phyloP scores from a whole-genome alignment of 2,329 filamentous ascomycete species.

The Fusarium albosuccineum region DNA sequence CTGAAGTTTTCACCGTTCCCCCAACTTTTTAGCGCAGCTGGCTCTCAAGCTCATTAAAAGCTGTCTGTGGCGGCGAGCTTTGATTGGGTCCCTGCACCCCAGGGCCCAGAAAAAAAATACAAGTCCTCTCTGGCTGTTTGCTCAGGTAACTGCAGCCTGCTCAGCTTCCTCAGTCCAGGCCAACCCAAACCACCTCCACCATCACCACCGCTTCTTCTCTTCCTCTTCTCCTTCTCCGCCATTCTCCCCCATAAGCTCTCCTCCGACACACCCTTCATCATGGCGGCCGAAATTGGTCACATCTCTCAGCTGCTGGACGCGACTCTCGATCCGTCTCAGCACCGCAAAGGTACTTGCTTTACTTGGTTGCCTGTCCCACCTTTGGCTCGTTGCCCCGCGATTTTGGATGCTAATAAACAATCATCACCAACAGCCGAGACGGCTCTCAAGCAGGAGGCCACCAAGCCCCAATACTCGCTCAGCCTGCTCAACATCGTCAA shows the following conservation, averaged over 20 bases:
- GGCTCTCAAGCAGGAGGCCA: slow-evolving; percentile 82
- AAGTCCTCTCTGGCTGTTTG: slow-evolving; percentile 31
- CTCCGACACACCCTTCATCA: slow-evolving; percentile 52
- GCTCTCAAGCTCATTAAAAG: slow-evolving; percentile 25
- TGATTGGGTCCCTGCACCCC: slow-evolving; percentile 24
- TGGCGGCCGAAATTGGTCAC: slow-evolving; percentile 68
- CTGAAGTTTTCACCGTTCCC: slow-evolving; percentile 7
- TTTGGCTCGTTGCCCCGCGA: slow-evolving; percentile 45
- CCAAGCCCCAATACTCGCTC: slow-evolving; percentile 88
- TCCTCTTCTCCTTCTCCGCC: slow-evolving; percentile 33
- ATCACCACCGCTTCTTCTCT: slow-evolving; percentile 40
- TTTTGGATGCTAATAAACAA: slow-evolving; percentile 54
- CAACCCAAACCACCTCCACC: slow-evolving; percentile 34
- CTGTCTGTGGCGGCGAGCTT: slow-evolving; percentile 8
- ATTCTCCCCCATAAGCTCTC: slow-evolving; percentile 17
- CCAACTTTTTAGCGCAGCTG: slow-evolving; percentile 15
- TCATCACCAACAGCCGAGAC: slow-evolving; percentile 75
- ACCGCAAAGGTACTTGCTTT: slow-evolving; percentile 81
- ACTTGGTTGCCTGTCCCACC: slow-evolving; percentile 40
- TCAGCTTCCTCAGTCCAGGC: slow-evolving; percentile 22
- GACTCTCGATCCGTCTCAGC: slow-evolving; percentile 87
- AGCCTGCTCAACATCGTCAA: slow-evolving; percentile 91
- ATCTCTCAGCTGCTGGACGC: slow-evolving; percentile 89
- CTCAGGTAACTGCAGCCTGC: slow-evolving; percentile 15
- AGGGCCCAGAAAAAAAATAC: slow-evolving; percentile 35